Evolutionary conservation across 495 filamentous ascomycete species (phyloP).

Genomic region (Staphylotrichum tortipilum): DNA sequence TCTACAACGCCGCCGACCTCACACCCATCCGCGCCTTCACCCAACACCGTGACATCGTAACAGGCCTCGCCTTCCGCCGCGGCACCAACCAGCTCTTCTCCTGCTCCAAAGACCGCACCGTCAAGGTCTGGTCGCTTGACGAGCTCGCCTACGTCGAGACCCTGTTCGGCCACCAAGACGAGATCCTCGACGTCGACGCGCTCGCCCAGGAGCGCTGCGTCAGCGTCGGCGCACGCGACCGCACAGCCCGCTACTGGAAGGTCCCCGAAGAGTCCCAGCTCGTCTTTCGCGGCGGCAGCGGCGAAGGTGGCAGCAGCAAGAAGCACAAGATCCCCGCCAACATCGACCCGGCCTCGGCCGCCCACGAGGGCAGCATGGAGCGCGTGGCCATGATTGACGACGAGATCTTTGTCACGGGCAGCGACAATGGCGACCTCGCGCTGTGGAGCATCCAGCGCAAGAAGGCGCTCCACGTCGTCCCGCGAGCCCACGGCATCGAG

Average conservation of each 20-base stretch:
- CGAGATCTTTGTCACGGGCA: constrained; percentile 82
- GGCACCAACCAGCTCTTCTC: constrained; percentile 92
- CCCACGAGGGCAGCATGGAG: constrained; percentile 79
- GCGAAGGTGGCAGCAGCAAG: constrained; percentile 52
- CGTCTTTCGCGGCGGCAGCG: constrained; percentile 79
- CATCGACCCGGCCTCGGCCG: constrained; percentile 34
- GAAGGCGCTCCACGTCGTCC: constrained; percentile 77
- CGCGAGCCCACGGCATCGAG: constrained; percentile 77
- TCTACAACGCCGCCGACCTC: constrained; percentile 75
- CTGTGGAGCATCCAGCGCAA: constrained; percentile 93
- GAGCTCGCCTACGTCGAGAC: constrained; percentile 88
- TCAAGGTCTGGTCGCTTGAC: constrained; percentile 63
- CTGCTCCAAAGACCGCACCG: constrained; percentile 76
- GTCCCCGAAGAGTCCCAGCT: constrained; percentile 91
- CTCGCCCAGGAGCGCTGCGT: constrained; percentile 81
- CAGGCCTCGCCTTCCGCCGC: constrained; percentile 71
- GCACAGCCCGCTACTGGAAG: constrained; percentile 94
- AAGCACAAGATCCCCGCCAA: constrained; percentile 22
- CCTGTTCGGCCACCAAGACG: constrained; percentile 90
- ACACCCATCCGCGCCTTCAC: constrained; percentile 72
- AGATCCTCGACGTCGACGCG: constrained; percentile 72
- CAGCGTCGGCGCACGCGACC: constrained; percentile 77
- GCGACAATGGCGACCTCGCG: constrained; percentile 75
- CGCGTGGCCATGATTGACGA: constrained; percentile 83
- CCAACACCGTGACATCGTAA: constrained; percentile 86